These are phyloP conservation scores for Thraustochytrium sp. DNA, from an alignment of 352 stramenopile species.

Conservation along the genomic window DNA sequence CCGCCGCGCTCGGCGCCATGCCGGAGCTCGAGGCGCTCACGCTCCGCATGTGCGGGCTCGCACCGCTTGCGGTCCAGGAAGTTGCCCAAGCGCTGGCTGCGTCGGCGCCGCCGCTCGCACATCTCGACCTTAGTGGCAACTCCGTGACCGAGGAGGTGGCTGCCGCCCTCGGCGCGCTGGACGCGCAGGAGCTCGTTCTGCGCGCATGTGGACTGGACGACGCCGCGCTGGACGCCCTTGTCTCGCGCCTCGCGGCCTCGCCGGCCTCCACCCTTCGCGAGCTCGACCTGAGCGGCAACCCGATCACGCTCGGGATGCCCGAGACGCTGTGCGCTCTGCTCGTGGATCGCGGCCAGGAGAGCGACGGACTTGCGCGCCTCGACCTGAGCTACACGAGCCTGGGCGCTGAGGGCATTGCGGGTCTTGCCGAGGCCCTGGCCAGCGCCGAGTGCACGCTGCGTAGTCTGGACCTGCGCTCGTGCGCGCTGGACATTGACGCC, in stretches of 20 bases:
- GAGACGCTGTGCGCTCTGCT: neutral
- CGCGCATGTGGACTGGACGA: neutral
- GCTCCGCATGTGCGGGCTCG: neutral
- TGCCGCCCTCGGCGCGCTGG: neutral
- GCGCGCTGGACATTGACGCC: neutral
- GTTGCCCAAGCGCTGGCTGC: neutral
- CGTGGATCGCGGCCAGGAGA: neutral
- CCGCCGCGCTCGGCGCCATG: neutral
- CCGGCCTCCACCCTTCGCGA: neutral
- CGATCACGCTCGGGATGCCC: neutral
- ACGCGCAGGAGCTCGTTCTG: neutral
- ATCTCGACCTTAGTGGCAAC: neutral
- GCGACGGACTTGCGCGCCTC: neutral
- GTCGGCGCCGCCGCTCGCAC: neutral
- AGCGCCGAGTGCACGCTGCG: neutral
- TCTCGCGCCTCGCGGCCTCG: neutral
- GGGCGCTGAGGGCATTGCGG: neutral
- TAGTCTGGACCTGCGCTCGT: neutral
- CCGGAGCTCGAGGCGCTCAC: neutral
- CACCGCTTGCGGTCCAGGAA: neutral
- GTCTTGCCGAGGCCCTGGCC: neutral
- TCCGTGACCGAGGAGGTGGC: neutral
- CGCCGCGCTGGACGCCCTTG: neutral
- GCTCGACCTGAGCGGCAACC: conserved; percentile 1
- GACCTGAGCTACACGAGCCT: neutral